Conservation (phyloP, 768 basidiomycete species). For the Collybia nuda region DNA sequence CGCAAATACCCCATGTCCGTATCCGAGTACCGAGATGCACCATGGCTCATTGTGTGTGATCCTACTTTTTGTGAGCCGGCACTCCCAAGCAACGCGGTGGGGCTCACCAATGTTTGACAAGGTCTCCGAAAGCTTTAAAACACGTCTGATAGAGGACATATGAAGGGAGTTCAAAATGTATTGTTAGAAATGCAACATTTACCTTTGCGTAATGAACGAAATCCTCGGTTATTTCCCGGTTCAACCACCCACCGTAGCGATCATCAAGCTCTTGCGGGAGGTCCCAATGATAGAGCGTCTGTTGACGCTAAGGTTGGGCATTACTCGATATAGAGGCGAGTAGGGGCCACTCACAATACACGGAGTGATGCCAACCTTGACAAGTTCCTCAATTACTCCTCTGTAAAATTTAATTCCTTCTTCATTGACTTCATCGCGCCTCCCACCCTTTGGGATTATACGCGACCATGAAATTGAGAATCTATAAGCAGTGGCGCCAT, state of each 20-base stretch:
- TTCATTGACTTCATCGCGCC: slow-evolving; percentile 62
- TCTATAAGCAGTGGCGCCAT: slow-evolving; percentile 70
- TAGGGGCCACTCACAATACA: slow-evolving; percentile 46
- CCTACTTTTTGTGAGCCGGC: slow-evolving; percentile 28
- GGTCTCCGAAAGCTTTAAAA: slow-evolving; percentile 69
- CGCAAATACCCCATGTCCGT: slow-evolving; percentile 64
- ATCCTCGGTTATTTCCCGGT: slow-evolving; percentile 62
- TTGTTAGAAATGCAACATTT: background rate
- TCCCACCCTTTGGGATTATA: slow-evolving; percentile 65
- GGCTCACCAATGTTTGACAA: slow-evolving; percentile 67
- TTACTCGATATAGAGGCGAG: background rate
- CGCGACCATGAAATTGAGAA: slow-evolving; percentile 77
- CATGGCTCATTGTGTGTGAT: slow-evolving; percentile 77
- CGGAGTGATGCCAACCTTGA: slow-evolving; percentile 59
- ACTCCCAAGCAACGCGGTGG: background rate
- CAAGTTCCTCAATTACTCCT: slow-evolving; percentile 61
- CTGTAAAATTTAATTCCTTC: slow-evolving; percentile 69
- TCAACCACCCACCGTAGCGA: slow-evolving; percentile 76
- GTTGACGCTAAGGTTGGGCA: background rate
- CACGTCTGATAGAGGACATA: slow-evolving; percentile 41
- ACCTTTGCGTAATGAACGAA: slow-evolving; percentile 61
- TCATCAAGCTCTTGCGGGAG: slow-evolving; percentile 72
- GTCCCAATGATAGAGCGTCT: slow-evolving; percentile 81
- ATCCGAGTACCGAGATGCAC: slow-evolving; percentile 63
- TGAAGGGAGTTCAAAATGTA: background rate